Evolutionary conservation across 495 filamentous ascomycete genomes (phyloP).

Genomic region (Xylaria scruposa): DNA sequence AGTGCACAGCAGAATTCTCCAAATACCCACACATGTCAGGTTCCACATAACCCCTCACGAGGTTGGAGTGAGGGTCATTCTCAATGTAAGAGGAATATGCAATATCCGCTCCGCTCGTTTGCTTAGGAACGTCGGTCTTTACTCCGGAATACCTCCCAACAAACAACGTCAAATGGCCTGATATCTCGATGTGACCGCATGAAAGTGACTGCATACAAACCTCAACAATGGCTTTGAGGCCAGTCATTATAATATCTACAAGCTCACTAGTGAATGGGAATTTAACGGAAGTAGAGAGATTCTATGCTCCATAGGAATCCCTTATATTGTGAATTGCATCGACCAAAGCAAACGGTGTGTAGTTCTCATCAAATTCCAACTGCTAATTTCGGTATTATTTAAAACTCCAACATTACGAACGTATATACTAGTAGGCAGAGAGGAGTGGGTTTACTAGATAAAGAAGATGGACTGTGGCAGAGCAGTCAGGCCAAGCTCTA

Average conservation of each 20-base stretch:
- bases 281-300: too few relatives aligned
- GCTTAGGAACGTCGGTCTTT: background rate
- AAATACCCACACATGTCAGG: constrained; percentile 10
- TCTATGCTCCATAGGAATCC: background rate
- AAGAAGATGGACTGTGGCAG: background rate
- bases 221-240: background rate
- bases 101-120: background rate
- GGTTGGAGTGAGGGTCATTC: background rate
- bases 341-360: background rate
- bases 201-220: background rate
- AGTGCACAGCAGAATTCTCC: constrained; percentile 20
- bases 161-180: background rate
- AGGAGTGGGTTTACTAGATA: background rate
- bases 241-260: background rate
- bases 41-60: constrained; percentile 21
- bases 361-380: background rate
- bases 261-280: background rate
- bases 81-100: background rate
- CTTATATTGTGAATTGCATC: background rate
- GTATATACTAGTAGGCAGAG: background rate
- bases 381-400: background rate
- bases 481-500: background rate
- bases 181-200: background rate
- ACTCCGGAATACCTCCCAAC: background rate
- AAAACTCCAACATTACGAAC: background rate